These are phyloP conservation scores for Brassica rapa DNA, from an alignment of 345 rosid species.

Conservation along the genomic window DNA sequence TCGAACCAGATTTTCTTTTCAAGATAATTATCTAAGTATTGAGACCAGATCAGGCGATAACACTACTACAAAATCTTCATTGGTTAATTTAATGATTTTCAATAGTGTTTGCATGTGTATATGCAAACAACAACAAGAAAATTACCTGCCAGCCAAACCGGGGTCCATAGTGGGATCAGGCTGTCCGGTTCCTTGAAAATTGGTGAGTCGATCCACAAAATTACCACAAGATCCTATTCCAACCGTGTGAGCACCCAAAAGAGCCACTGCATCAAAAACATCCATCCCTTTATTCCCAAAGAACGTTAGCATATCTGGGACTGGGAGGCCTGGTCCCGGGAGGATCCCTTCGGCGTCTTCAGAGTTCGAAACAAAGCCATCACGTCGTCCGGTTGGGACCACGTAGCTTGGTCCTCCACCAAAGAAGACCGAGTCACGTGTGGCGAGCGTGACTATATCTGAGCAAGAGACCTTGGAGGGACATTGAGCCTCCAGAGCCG, in stretches of 20 bases:
- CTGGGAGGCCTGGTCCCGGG: slow-evolving; percentile 50
- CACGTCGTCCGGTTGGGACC: slow-evolving; percentile 66
- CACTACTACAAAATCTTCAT: not conserved
- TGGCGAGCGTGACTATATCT: slow-evolving; percentile 52
- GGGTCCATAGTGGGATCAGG: slow-evolving; percentile 65
- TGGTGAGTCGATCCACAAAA: slow-evolving; percentile 48
- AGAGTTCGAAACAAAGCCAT: slow-evolving; percentile 50
- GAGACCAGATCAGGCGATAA: not conserved
- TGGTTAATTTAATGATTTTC: not conserved
- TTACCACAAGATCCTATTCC: slow-evolving; percentile 60
- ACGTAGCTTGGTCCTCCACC: slow-evolving; percentile 55
- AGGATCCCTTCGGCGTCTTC: slow-evolving; percentile 44
- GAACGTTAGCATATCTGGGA: slow-evolving; percentile 40
- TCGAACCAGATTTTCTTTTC: not conserved
- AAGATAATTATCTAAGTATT: not conserved
- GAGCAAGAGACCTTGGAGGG: slow-evolving; percentile 39
- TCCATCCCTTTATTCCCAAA: slow-evolving; percentile 51
- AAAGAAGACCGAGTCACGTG: slow-evolving; percentile 62
- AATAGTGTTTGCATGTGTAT: not conserved
- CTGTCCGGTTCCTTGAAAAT: slow-evolving; percentile 46
- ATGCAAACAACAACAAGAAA: not conserved
- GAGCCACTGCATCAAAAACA: slow-evolving; percentile 56
- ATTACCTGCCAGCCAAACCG: slow-evolving; percentile 36
- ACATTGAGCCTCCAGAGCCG: slow-evolving; percentile 37
- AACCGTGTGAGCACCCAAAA: slow-evolving; percentile 77